These are phyloP conservation scores for Rhizophagus prolifer DNA, from an alignment of 192 early-diverging fungal genomes.

Conservation along the genomic window DNA sequence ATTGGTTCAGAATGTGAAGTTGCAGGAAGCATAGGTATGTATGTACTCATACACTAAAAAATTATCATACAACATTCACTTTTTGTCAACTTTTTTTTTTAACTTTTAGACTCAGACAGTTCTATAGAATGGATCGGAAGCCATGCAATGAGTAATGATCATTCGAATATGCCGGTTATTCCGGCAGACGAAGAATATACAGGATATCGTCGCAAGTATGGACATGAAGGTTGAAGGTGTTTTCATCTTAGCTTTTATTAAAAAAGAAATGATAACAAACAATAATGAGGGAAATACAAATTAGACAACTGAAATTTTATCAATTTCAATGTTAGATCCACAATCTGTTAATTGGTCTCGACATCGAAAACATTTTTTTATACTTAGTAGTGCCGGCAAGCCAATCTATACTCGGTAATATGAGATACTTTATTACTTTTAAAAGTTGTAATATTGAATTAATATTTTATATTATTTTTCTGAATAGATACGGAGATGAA, in stretches of 20 bases:
- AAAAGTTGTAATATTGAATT: neutral
- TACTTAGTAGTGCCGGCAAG: conserved; percentile 91
- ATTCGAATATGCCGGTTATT: neutral
- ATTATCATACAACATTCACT: neutral
- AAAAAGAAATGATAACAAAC: neutral
- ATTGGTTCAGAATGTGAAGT: neutral
- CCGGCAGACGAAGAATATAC: conserved; percentile 20
- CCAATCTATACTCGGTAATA: conserved; percentile 91
- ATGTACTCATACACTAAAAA: neutral
- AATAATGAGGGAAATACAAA: neutral
- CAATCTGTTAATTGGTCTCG: conserved; percentile 47
- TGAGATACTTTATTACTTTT: no score
- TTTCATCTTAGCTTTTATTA: conserved; percentile 12
- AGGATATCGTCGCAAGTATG: conserved; percentile 27
- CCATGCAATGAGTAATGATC: neutral
- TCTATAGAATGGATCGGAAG: neutral
- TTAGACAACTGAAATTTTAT: neutral
- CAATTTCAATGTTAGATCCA: conserved; percentile 13
- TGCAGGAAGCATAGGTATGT: neutral
- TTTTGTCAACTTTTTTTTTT: neutral
- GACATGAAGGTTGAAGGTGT: conserved; percentile 27
- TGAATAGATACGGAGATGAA: conserved; percentile 80
- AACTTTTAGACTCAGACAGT: conserved; percentile 14
- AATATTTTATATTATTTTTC: neutral
- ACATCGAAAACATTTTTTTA: conserved; percentile 85